Base-by-base conservation (phyloP, 2,329 filamentous ascomycete species). In the Aspergillus uvarum region DNA sequence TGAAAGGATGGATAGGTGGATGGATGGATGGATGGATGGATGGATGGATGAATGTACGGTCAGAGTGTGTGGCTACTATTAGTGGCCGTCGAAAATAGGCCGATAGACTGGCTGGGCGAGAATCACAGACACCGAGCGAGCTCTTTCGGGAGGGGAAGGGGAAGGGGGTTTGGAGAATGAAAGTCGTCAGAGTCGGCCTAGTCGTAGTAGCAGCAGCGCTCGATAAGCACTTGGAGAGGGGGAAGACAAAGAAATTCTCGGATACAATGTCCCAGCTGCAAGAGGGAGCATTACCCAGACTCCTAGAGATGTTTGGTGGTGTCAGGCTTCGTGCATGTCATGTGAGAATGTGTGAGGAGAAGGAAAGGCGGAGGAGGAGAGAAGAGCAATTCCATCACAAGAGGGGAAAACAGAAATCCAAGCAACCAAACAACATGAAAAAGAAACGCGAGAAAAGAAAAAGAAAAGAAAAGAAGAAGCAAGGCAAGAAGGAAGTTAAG, bases 401-500 rank as follows among this genome's bases (percentile, higher is more conserved):
- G 32, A 35, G 32, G 32, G 32, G 32, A 35, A 35, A 35, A 16
- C 32, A 35, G 14, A 35, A 32, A 35, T 16, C 32, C 16, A 16
- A 16, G 11, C 14, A 29, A 29, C 26, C 2, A 29, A 29, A 29
- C 26, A 8, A 29, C 26, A 29, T 29, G 26, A 10, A 38, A 47
- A 52, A 35, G 26, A 35, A 48, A 49, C 26, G 29, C n/a, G 19
- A 38, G 32, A 47, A 50, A 47, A 58, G 22, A 22, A 47, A 51
- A 22, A n/a, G 35, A 52, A 62, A 47, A 57, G 52, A 59, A 42
- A 35, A 26, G 51, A 47, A 26, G 42, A 54, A 58, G 55, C 47
- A 52, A 49, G 26, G 35, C 54, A 54, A 54, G 47, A 59, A 49
- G 48, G 50, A n/a, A 44, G 49, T 12, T 35, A 47, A 32, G 42